phyloP scores from a whole-genome alignment of 169 alveolate species.

The Plasmodium berghei region DNA sequence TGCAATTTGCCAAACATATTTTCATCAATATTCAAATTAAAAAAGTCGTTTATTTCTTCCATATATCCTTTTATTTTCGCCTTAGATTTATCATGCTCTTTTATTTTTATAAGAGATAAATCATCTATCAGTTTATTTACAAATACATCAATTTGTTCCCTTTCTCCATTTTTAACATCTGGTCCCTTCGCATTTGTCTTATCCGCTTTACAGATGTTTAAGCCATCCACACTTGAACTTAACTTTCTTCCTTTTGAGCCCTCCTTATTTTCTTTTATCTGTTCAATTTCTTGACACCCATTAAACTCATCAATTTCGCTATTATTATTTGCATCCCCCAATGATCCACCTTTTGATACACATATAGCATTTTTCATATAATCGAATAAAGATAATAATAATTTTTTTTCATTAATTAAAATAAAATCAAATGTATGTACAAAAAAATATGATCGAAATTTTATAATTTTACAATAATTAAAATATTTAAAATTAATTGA shows the following conservation, averaged over 20 bases:
- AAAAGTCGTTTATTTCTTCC: conserved; percentile 19
- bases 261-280: too few relatives aligned
- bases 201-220: background rate
- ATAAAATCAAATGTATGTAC: conserved; percentile 60
- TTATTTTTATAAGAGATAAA: conserved; percentile 24
- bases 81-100: background rate
- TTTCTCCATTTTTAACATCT: background rate
- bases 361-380: conserved; percentile 23
- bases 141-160: background rate
- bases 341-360: background rate
- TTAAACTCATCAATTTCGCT: background rate
- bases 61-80: background rate
- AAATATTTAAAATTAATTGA: conserved; percentile 29
- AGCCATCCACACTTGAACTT: background rate
- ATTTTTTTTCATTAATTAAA: conserved; percentile 42
- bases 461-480: conserved; percentile 35
- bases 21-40: conserved; percentile 22
- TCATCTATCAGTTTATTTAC: conserved; percentile 46
- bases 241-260: too few relatives aligned
- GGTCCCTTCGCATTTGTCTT: background rate
- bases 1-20: conserved; percentile 15
- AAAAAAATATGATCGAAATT: conserved; percentile 30
- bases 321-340: background rate
- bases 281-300: background rate
- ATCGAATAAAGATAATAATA: conserved; percentile 31